phyloP scores from a whole-genome alignment of 352 stramenopile genomes.

The Globisporangium parvum region DNA sequence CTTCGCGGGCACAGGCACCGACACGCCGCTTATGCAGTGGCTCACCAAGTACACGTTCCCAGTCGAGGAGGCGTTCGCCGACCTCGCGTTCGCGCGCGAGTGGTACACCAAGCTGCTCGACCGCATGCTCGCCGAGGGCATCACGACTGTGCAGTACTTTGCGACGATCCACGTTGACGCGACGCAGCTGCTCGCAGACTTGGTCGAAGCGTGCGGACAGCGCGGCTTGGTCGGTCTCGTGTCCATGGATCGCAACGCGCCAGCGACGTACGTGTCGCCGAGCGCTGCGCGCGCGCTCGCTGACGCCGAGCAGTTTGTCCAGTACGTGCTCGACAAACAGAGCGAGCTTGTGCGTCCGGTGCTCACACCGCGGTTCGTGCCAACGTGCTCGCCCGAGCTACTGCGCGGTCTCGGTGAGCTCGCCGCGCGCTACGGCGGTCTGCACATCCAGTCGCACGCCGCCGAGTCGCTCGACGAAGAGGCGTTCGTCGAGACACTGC shows the following conservation, averaged over 20 bases:
- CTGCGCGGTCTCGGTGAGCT: constrained; percentile 67
- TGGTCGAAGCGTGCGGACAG: constrained; percentile 60
- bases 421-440: constrained; percentile 42
- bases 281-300: constrained; percentile 44
- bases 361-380: constrained; percentile 87
- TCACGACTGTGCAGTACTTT: constrained; percentile 90
- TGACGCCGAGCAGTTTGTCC: constrained; percentile 74
- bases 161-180: constrained; percentile 79
- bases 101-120: constrained; percentile 78
- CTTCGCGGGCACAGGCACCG: constrained; percentile 85
- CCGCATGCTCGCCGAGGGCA: constrained; percentile 65
- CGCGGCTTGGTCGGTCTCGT: constrained; percentile 86
- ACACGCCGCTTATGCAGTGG: constrained; percentile 89
- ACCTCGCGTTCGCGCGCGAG: constrained; percentile 33
- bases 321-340: constrained; percentile 38
- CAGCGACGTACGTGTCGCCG: constrained; percentile 63
- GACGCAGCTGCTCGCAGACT: constrained; percentile 73
- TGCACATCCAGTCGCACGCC: constrained; percentile 84
- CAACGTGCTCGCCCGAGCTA: constrained; percentile 79
- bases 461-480: constrained; percentile 85
- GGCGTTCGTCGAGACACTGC: constrained; percentile 59
- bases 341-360: constrained; percentile 65
- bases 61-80: constrained; percentile 63
- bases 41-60: constrained; percentile 90
- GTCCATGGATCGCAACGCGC: constrained; percentile 88